Base-by-base conservation (phyloP, 2,329 filamentous ascomycete species). In the Fusarium zealandicum region DNA sequence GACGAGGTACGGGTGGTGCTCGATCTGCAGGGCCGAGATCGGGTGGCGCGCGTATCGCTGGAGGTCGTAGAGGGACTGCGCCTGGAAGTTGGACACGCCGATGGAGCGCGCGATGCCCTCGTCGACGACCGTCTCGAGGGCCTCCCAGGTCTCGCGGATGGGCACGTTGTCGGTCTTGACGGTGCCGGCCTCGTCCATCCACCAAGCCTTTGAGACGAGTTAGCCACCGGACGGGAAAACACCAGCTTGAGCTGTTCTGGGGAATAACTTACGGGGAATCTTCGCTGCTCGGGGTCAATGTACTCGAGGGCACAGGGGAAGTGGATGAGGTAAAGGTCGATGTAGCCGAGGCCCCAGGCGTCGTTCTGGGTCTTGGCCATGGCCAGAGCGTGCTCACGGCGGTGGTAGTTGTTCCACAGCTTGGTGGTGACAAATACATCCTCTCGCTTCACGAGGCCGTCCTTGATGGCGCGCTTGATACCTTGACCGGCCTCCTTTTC, bases 341-440 rank as follows among this genome's bases (percentile, higher is more conserved):
- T 92, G 80, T 95, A 93, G 63, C 91, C 90, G 49, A 95, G 75
- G 51, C 88, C 87, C 85, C 89, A 93, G 76, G 92, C 88, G 63
- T 84, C 82, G 56, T 92, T 85, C 76, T 92, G 89, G 70, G 87
- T 87, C 74, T 84, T 84, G 73, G 81, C 82, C 71, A 93, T 91
- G 38, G 84, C 84, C 72, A 87, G 82, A 47, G 92, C 90, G 65
- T 85, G 82, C 62, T 92, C 87, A 62, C 80, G 82, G 68, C 92
- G 87, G 80, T 96, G 90, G 83, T 93, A 95, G 69, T 87, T 87
- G 79, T 92, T 92, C 91, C 91, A 96, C 43, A 96, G 87, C 81
- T 96, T 96, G 73, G 88, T 90, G 59, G 92, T 90, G 71, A 96
- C 84, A 82, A 96, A 96, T 70, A 96, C 87, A 27, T 96, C 90